A percentile compares a stretch with the other conserved stretches of the same genome.
phyloP scores from a whole-genome alignment of 1,284 basidiomycete genomes.

The Sphagnurus paluster region DNA sequence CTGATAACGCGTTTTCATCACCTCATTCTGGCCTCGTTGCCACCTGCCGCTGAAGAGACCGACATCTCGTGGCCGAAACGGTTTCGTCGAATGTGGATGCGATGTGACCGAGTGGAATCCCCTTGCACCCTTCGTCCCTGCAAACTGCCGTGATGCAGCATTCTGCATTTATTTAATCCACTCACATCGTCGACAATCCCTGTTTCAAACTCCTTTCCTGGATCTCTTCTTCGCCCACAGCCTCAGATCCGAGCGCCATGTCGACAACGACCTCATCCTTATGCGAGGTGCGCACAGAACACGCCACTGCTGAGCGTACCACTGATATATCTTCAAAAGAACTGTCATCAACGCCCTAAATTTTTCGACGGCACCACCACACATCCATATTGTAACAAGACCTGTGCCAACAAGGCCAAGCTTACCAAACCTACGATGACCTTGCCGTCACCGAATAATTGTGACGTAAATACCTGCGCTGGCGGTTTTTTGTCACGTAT shows the following conservation, averaged over 20 bases:
- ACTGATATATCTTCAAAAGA: constrained; percentile 29
- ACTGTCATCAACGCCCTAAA: constrained; percentile 54
- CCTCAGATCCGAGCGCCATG: no score
- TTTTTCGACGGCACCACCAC: constrained; percentile 50
- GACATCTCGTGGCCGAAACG: no score
- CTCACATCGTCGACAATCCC: background rate
- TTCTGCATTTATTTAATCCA: constrained; percentile 9
- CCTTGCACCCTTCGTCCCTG: constrained; percentile 17
- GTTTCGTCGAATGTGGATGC: no score
- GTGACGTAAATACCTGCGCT: no score
- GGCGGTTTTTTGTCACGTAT: no score
- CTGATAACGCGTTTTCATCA: constrained; percentile 8
- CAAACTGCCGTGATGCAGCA: constrained; percentile 13
- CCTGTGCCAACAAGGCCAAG: constrained; percentile 50
- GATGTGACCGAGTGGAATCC: no score
- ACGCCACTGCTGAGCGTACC: background rate
- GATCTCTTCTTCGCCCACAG: no score
- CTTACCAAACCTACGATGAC: constrained; percentile 21
- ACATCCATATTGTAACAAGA: constrained; percentile 58
- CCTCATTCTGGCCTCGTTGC: constrained; percentile 35
- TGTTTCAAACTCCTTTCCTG: constrained; percentile 6
- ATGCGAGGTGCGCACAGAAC: constrained; percentile 36
- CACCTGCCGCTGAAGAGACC: constrained; percentile 15
- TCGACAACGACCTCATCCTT: constrained; percentile 22
- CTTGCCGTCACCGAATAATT: constrained; percentile 9